phyloP scores from a whole-genome alignment of 805 yeast genomes.

The Saturnispora ahearnii region DNA sequence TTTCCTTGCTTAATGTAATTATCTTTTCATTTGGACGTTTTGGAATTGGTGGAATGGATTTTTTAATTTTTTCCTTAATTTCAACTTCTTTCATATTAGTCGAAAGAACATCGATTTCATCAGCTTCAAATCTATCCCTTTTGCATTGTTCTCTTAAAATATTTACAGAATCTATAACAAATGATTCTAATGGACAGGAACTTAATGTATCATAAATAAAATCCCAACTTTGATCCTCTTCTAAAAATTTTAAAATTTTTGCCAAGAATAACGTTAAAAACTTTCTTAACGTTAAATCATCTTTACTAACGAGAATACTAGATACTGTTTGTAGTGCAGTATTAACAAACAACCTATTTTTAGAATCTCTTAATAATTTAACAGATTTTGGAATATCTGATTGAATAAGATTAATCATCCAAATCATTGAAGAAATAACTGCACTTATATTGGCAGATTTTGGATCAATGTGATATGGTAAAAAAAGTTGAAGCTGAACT shows the following conservation, averaged over 20 bases:
- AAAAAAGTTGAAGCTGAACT: constrained; percentile 31
- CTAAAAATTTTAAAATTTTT: constrained; percentile 48
- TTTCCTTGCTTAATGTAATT: constrained; percentile 34
- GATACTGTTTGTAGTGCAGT: constrained; percentile 21
- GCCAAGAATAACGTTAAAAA: constrained; percentile 54
- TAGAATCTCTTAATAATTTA: constrained; percentile 3
- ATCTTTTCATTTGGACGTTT: constrained; percentile 30
- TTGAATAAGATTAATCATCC: constrained; percentile 16
- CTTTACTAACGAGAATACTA: constrained; percentile 14
- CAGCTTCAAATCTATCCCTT: constrained; percentile 9
- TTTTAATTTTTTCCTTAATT: not conserved
- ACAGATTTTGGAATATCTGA: constrained; percentile 1
- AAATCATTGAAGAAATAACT: constrained; percentile 16
- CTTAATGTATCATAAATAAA: constrained; percentile 57
- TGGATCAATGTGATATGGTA: constrained; percentile 31
- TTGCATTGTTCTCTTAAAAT: constrained; percentile 58
- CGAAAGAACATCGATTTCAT: constrained; percentile 7
- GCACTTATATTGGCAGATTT: constrained; percentile 13
- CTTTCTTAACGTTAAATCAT: constrained; percentile 14
- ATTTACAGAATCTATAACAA: constrained; percentile 54
- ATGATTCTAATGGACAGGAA: constrained; percentile 46
- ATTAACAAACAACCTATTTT: constrained; percentile 11
- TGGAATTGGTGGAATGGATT: constrained; percentile 27
- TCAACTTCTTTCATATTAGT: not conserved
- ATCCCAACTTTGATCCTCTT: constrained; percentile 47